Conservation (phyloP, 257 asterid genomes). For the Solanum corneliomulleri region DNA sequence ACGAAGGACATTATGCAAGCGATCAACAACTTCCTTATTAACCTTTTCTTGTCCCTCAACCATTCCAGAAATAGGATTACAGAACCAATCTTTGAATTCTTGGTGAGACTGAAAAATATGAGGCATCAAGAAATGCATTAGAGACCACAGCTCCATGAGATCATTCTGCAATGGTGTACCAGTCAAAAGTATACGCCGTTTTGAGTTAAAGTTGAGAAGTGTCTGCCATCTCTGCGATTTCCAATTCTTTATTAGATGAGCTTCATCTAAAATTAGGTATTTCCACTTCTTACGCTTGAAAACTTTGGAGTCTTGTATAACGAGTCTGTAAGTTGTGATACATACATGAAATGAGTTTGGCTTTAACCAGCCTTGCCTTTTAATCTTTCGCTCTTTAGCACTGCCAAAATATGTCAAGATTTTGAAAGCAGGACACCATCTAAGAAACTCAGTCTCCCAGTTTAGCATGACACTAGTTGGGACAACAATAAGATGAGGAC, state of each 20-base stretch:
- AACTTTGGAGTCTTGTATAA: conserved; percentile 90
- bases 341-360: conserved; percentile 93
- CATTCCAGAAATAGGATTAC: conserved; percentile 95
- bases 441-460: conserved; percentile 99
- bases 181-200: conserved; percentile 93
- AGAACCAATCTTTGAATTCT: conserved; percentile 98
- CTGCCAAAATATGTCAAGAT: conserved; percentile 98
- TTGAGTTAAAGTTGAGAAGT: conserved; percentile 89
- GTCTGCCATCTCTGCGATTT: conserved; percentile 99
- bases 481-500: conserved; percentile 97
- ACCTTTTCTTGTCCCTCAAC: conserved; percentile 98
- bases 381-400: conserved; percentile 86
- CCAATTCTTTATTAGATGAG: conserved; percentile 96
- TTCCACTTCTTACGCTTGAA: conserved; percentile 99
- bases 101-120: conserved; percentile 98
- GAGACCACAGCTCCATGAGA: conserved; percentile 99
- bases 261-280: conserved; percentile 95
- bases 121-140: conserved; percentile 99
- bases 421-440: conserved; percentile 99
- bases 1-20: conserved; percentile 97
- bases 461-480: conserved; percentile 99
- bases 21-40: conserved; percentile 94
- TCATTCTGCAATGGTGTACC: conserved; percentile 98
- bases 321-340: conserved; percentile 94
- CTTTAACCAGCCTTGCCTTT: conserved; percentile 98